Base-by-base conservation (phyloP, 1,139 yeast species). In the Meyerozyma elateridarum region DNA sequence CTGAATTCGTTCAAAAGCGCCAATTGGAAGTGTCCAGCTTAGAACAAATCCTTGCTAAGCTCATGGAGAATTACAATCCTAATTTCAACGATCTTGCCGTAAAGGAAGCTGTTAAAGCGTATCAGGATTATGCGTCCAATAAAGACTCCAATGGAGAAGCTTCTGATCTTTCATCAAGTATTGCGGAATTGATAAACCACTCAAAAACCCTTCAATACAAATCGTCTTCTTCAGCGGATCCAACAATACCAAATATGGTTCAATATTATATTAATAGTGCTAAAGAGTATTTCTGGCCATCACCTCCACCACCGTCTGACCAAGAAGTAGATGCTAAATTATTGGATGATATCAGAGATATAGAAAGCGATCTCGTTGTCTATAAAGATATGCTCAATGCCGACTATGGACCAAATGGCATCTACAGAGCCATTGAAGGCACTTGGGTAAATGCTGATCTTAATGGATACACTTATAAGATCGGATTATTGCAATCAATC, bases 81-180 rank as follows among this genome's bases (percentile, higher is more conserved):
- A 88, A 88, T 52, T 87, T 85, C 61, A 89, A 88, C 51, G 96
- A 89, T 55, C 76, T 79, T 4, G 94, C 89, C 0, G 96, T 89
- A 13, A 85, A 85, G 50, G 71, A 64, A 8, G 80, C 94, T 0
- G 80, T 85, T 13, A 63, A 70, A 28, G 54, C 68, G 0, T 88
- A 67, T 57, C 80, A 77, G 37, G 73, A 78, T 37, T 77, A 73
- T 43, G 46, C 56, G 5, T 69, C 73, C 8, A 70, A 68, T 39
- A 56, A 56, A 5, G 43, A 34, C n/a, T 34, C 32, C 1, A 33
- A 22, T n/a, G 37, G 35, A 8, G 36, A 36, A 13, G 26, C 19
- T 4, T 9, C 19, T 8, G 14, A 32, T 41, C n/a, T n/a, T n/a
- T n/a, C n/a, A n/a, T n/a, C n/a, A n/a, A n/a, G n/a, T n/a, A n/a